A percentile compares a stretch with the other conserved stretches of the same genome.
Evolutionary conservation across 306 rosid species (phyloP).

Genomic region (Cucurbita ficifolia): DNA sequence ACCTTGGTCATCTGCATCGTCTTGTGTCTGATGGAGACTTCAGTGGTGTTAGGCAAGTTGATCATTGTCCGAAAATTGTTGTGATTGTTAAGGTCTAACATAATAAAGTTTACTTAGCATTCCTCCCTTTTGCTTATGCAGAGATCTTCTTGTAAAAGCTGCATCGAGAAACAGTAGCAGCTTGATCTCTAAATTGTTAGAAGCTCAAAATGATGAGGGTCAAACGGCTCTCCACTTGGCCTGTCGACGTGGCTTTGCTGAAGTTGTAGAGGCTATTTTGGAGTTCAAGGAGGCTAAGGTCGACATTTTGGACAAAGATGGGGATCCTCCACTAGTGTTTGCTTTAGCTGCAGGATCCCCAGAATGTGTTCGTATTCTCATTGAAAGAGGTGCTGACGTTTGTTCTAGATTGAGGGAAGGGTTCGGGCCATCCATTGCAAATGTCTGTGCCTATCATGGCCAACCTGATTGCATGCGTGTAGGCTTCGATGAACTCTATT

Average conservation of each 20-base stretch:
- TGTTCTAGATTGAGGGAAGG: constrained; percentile 81
- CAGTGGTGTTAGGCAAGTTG: constrained; percentile 68
- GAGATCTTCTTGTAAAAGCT: constrained; percentile 68
- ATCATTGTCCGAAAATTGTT: neutral
- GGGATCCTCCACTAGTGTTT: constrained; percentile 96
- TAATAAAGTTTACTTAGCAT: neutral
- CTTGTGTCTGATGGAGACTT: constrained; percentile 82
- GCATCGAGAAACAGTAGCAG: constrained; percentile 40
- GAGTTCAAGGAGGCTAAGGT: constrained; percentile 66
- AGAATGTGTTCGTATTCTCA: constrained; percentile 70
- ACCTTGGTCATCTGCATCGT: constrained; percentile 52
- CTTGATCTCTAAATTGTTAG: constrained; percentile 51
- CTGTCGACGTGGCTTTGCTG: constrained; percentile 84
- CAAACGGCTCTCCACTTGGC: constrained; percentile 98
- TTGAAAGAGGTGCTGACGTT: constrained; percentile 75
- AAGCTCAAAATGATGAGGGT: constrained; percentile 80
- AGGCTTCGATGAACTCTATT: constrained; percentile 24
- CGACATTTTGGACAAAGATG: constrained; percentile 88
- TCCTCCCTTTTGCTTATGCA: constrained; percentile 20
- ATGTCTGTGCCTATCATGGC: constrained; percentile 94
- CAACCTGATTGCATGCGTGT: constrained; percentile 99
- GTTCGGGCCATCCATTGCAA: constrained; percentile 88
- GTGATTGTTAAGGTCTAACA: neutral
- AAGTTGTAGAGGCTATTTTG: constrained; percentile 80
- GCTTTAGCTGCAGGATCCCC: constrained; percentile 97